phyloP scores from a whole-genome alignment of 108 stramenopile genomes.

The Cyclotella choctawhatcheeana region DNA sequence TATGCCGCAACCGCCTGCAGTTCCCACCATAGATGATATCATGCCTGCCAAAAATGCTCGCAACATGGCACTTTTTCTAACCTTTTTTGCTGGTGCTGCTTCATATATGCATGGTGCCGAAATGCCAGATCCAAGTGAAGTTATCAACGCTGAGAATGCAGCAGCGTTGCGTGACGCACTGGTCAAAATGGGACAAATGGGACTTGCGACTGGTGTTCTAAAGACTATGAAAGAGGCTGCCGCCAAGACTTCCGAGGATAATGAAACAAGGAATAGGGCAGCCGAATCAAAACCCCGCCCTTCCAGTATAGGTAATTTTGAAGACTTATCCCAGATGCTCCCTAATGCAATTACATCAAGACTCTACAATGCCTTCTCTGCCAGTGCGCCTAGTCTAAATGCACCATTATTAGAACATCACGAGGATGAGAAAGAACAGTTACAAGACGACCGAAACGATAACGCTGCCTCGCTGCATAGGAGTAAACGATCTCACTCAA shows the following conservation, averaged over 20 bases:
- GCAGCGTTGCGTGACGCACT: conserved; percentile 61
- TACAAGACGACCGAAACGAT: not conserved
- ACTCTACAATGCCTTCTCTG: conserved; percentile 29
- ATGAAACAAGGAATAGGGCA: not conserved
- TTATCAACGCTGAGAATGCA: conserved; percentile 45
- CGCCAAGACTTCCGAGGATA: not conserved
- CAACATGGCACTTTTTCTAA: conserved; percentile 60
- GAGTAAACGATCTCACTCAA: conserved; percentile 41
- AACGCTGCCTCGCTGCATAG: conserved; percentile 16
- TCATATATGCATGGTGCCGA: conserved; percentile 42
- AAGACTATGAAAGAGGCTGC: conserved; percentile 47
- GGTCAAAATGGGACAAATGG: conserved; percentile 71
- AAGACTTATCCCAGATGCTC: conserved; percentile 36
- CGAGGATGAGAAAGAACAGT: not conserved
- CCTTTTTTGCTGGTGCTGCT: conserved; percentile 63
- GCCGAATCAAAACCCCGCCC: not conserved
- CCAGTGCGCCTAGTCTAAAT: not conserved
- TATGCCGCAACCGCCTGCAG: conserved; percentile 11
- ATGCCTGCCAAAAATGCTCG: conserved; percentile 22
- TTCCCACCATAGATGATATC: conserved; percentile 8
- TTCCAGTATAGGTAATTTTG: conserved; percentile 30
- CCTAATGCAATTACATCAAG: conserved; percentile 27
- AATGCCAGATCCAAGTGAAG: conserved; percentile 36
- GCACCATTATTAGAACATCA: not conserved
- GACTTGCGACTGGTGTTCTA: conserved; percentile 49